Base-by-base conservation (phyloP, 306 rosid genomes). In the Ziziphus jujuba region DNA sequence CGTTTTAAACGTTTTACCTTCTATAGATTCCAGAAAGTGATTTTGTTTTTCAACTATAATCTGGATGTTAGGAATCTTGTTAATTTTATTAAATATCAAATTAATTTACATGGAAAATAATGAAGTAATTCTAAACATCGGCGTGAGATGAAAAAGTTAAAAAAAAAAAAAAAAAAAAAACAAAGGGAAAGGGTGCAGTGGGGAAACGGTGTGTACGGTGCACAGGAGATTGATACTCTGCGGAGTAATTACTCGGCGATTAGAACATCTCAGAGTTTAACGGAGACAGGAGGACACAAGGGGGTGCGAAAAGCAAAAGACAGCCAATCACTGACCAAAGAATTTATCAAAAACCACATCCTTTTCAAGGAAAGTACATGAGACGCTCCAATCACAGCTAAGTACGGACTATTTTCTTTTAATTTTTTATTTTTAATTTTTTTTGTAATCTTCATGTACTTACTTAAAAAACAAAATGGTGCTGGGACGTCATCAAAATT, bases 381-480 rank as follows among this genome's bases (percentile, higher is more conserved):
- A 14, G 82, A 90, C 88, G 84, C 43, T 16, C 87, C 83, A 80
- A 85, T 80, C 79, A 82, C 67, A 59, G 59, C 61, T 52, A 44
- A 38, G 45, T n/a, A 10, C 3, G 75, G 77, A 53, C 77, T 66
- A 54, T 49, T 77, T 63, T n/a, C n/a, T n/a, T n/a, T n/a, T n/a
- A n/a, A n/a, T n/a, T n/a, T n/a, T n/a, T n/a, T n/a, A n/a, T n/a
- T n/a, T n/a, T n/a, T n/a, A n/a, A n/a, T n/a, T n/a, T n/a, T n/a
- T n/a, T n/a, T n/a, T n/a, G n/a, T n/a, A n/a, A n/a, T n/a, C n/a
- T 70, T 67, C 84, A 31, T 50, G 69, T 77, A 69, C 81, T 52
- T 40, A 12, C 45, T 40, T 40, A 40, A 40, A 40, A 59, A n/a
- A n/a, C n/a, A n/a, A 65, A 78, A 52, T 76, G 70, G 70, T 52